These are phyloP conservation scores for Nepenthes gracilis DNA, from an alignment of 148 eudicot genomes.

Conservation along the genomic window DNA sequence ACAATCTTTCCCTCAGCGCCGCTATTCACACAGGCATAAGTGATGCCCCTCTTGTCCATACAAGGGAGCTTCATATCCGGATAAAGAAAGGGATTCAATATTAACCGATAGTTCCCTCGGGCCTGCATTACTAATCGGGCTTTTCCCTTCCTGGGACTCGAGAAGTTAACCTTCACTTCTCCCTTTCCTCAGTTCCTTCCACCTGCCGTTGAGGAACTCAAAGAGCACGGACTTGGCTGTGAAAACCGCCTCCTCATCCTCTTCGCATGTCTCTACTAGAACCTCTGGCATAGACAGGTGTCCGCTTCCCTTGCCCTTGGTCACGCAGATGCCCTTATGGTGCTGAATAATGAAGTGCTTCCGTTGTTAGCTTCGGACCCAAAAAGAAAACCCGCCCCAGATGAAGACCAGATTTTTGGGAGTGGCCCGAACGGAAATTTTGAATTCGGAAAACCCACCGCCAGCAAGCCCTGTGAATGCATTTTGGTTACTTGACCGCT, in stretches of 20 bases:
- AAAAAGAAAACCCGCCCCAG: slow-evolving; percentile 3
- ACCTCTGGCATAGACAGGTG: slow-evolving; percentile 54
- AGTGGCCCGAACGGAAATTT: slow-evolving; percentile 62
- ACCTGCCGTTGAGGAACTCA: slow-evolving; percentile 68
- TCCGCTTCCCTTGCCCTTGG: slow-evolving; percentile 37
- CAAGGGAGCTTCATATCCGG: slow-evolving; percentile 86
- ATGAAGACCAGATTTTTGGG: slow-evolving; percentile 43
- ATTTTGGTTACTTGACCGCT: slow-evolving; percentile 82
- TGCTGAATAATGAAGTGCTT: slow-evolving; percentile 44
- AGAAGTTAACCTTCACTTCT: slow-evolving; percentile 68
- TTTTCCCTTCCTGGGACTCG: slow-evolving; percentile 39
- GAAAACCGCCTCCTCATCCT: slow-evolving; percentile 75
- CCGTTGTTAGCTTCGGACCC: slow-evolving; percentile 18
- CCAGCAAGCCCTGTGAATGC: slow-evolving; percentile 87
- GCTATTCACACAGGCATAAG: slow-evolving; percentile 82
- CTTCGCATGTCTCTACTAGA: slow-evolving; percentile 84
- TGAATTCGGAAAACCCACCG: slow-evolving; percentile 64
- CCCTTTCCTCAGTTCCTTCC: slow-evolving; percentile 98
- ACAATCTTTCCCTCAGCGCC: slow-evolving; percentile 65
- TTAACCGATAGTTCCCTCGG: slow-evolving; percentile 75
- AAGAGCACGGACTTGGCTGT: slow-evolving; percentile 71
- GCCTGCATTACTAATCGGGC: slow-evolving; percentile 88
- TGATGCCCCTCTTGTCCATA: slow-evolving; percentile 92
- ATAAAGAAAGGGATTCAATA: slow-evolving; percentile 69
- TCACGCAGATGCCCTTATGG: slow-evolving; percentile 30